Evolutionary conservation across 768 basidiomycete genomes (phyloP).

Genomic region (Floccularia luteovirens): DNA sequence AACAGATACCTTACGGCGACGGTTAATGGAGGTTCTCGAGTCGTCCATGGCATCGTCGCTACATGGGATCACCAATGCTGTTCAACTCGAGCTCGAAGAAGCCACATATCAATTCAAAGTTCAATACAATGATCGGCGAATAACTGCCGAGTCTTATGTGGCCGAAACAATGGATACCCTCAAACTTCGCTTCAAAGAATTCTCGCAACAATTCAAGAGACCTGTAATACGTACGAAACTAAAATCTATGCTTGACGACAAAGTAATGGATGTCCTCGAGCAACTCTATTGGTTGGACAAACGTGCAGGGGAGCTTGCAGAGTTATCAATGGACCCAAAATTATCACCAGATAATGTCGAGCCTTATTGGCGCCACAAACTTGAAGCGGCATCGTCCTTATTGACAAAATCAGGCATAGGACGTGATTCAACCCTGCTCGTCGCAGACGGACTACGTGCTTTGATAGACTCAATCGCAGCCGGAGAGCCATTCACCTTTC

Average conservation of each 20-base stretch:
- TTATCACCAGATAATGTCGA: slow-evolving; percentile 73
- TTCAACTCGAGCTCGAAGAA: slow-evolving; percentile 95
- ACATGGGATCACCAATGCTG: slow-evolving; percentile 94
- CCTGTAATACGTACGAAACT: slow-evolving; percentile 84
- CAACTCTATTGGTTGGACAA: slow-evolving; percentile 96
- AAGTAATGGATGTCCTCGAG: slow-evolving; percentile 95
- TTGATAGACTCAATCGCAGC: slow-evolving; percentile 86
- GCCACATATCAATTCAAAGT: slow-evolving; percentile 99
- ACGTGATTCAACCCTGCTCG: slow-evolving; percentile 86
- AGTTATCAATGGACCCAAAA: slow-evolving; percentile 61
- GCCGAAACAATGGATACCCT: slow-evolving; percentile 94
- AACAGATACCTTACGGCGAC: slow-evolving; percentile 80
- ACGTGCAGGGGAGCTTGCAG: slow-evolving; percentile 67
- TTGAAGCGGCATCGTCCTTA: slow-evolving; percentile 88
- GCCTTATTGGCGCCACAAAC: slow-evolving; percentile 92
- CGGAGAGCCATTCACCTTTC: slow-evolving; percentile 88
- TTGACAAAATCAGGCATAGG: slow-evolving; percentile 96
- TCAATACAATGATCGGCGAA: slow-evolving; percentile 91
- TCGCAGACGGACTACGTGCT: slow-evolving; percentile 86
- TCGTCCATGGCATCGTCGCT: slow-evolving; percentile 96
- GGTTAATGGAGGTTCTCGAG: slow-evolving; percentile 96
- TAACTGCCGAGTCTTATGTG: slow-evolving; percentile 94
- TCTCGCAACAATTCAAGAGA: slow-evolving; percentile 79
- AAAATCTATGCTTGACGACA: slow-evolving; percentile 91
- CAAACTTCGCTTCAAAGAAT: slow-evolving; percentile 84